phyloP scores from a whole-genome alignment of 495 filamentous ascomycete genomes.

The Penicillium samsonianum region DNA sequence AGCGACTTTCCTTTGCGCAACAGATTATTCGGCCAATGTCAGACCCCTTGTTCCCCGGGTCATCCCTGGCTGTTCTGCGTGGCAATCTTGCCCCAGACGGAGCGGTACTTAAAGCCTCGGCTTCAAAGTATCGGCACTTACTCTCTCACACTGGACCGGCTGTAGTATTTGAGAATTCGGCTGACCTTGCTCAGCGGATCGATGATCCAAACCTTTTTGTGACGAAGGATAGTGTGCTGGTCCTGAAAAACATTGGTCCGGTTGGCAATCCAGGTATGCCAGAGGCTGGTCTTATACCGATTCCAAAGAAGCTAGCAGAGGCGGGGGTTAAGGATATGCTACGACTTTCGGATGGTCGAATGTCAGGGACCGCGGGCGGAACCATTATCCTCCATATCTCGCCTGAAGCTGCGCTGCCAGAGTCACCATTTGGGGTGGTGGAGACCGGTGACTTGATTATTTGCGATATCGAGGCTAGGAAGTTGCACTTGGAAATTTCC shows the following conservation, averaged over 20 bases:
- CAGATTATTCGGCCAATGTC: constrained; percentile 54
- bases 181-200: constrained; percentile 58
- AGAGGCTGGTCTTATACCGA: constrained; percentile 65
- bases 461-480: constrained; percentile 51
- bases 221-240: constrained; percentile 53
- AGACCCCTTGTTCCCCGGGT: constrained; percentile 55
- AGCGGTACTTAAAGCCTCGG: constrained; percentile 64
- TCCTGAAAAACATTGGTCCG: constrained; percentile 63
- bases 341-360: constrained; percentile 63
- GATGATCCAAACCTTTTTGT: constrained; percentile 57
- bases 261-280: constrained; percentile 70
- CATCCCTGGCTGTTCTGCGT: constrained; percentile 53
- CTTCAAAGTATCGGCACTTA: constrained; percentile 54
- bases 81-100: constrained; percentile 61
- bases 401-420: constrained; percentile 60
- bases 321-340: constrained; percentile 67
- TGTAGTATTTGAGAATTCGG: constrained; percentile 59
- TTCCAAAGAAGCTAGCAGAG: constrained; percentile 60
- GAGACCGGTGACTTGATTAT: constrained; percentile 58
- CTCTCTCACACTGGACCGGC: constrained; percentile 56
- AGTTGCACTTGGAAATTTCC: constrained; percentile 48
- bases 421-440: constrained; percentile 60
- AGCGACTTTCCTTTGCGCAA: constrained; percentile 40
- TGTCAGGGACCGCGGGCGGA: constrained; percentile 69
- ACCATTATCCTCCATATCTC: constrained; percentile 68